These are phyloP conservation scores for Tolypocladium pustulatum DNA, from an alignment of 2,329 filamentous ascomycete species.

Conservation along the genomic window DNA sequence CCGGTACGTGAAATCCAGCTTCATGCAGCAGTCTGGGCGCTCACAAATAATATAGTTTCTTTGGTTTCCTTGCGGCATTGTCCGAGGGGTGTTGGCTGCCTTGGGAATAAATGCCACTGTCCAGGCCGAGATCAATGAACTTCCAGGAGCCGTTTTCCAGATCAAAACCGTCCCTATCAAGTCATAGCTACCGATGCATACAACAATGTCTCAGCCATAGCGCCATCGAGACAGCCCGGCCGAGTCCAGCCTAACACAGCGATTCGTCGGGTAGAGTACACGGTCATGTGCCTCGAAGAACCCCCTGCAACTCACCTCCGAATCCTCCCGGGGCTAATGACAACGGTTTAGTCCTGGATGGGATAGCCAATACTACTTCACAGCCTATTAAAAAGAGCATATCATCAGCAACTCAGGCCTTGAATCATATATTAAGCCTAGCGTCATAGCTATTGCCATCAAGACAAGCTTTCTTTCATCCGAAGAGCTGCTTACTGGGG, in stretches of 20 bases:
- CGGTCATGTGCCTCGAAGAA: background rate
- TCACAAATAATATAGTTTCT: conserved; percentile 54
- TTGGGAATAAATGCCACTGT: conserved; percentile 87
- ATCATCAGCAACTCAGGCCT: conserved; percentile 25
- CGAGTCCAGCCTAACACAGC: background rate
- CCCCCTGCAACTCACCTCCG: background rate
- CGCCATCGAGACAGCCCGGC: background rate
- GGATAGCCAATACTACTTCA: conserved; percentile 15
- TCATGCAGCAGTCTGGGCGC: conserved; percentile 1
- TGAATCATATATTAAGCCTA: conserved; percentile 25
- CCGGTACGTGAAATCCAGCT: conserved; percentile 45
- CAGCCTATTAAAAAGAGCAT: conserved; percentile 24
- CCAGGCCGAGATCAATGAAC: conserved; percentile 77
- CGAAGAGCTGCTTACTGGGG: conserved; percentile 16
- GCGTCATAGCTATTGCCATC: conserved; percentile 20
- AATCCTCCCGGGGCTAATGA: background rate
- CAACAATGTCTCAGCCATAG: background rate
- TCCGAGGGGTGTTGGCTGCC: conserved; percentile 83
- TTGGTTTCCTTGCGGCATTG: conserved; percentile 89
- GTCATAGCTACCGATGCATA: conserved; percentile 29
- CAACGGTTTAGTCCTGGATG: background rate
- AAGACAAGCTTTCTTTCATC: conserved; percentile 16
- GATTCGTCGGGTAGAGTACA: background rate
- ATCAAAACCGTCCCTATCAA: conserved; percentile 75
- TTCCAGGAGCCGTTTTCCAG: conserved; percentile 87